These are phyloP conservation scores for Trichoderma sp. DNA, from an alignment of 2,329 filamentous ascomycete genomes.

Conservation along the genomic window DNA sequence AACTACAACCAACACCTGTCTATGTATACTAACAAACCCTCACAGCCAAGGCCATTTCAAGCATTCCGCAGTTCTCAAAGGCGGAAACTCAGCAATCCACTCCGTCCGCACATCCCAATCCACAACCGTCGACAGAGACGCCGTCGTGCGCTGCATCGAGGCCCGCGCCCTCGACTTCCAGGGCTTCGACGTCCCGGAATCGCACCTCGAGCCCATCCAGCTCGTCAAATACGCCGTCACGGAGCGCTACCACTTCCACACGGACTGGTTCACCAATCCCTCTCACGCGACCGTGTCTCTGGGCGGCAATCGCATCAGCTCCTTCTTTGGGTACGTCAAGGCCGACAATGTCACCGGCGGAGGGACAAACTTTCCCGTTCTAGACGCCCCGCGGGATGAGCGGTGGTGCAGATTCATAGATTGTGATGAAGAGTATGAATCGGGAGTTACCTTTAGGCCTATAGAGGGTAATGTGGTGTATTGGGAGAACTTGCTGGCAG, in stretches of 20 bases:
- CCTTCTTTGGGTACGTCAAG: conserved; percentile 48
- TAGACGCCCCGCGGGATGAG: conserved; percentile 37
- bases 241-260: conserved; percentile 49
- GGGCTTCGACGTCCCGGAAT: conserved; percentile 37
- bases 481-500: conserved; percentile 44
- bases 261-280: conserved; percentile 48
- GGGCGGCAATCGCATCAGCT: conserved; percentile 44
- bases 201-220: conserved; percentile 46
- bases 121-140: conserved; percentile 40
- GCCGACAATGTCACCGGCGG: conserved; percentile 43
- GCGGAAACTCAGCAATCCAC: conserved; percentile 34
- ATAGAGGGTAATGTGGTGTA: conserved; percentile 47
- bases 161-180: conserved; percentile 46
- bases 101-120: conserved; percentile 45
- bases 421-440: conserved; percentile 47
- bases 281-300: conserved; percentile 36
- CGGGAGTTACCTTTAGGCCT: conserved; percentile 47
- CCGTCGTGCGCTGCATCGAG: conserved; percentile 46
- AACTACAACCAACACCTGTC: neutral
- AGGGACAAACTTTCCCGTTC: conserved; percentile 48
- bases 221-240: conserved; percentile 45
- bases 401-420: conserved; percentile 46
- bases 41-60: conserved; percentile 42
- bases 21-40: neutral
- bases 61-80: conserved; percentile 41